Percentiles rank a stretch among this genome's conserved stretches.
Evolutionary conservation across 306 rosid genomes (phyloP).

Genomic region (Argentina anserina): DNA sequence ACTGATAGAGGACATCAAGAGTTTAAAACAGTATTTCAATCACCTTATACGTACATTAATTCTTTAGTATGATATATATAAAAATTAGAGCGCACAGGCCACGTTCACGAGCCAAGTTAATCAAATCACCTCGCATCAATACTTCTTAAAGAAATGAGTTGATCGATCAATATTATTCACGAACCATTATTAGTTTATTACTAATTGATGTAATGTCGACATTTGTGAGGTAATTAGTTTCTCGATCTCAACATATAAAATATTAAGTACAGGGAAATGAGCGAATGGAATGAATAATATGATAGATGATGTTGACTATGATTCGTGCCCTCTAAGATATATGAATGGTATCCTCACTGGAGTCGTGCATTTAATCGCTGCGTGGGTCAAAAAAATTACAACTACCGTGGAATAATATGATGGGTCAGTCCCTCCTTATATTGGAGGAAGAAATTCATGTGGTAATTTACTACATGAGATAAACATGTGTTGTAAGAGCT

Average conservation of each 20-base stretch:
- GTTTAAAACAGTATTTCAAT: no score
- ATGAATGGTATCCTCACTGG: neutral
- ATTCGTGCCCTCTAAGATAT: no score
- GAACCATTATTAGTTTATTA: neutral
- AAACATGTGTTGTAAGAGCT: no score
- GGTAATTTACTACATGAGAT: no score
- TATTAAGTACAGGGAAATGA: no score
- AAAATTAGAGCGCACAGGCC: neutral
- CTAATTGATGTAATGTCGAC: no score
- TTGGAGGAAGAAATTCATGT: no score
- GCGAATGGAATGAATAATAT: no score
- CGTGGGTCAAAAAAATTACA: neutral
- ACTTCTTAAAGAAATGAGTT: neutral
- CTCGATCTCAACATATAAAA: neutral
- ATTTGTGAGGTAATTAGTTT: neutral
- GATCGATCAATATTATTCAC: neutral
- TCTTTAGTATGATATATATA: no score
- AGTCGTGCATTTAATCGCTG: neutral
- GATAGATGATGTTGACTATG: no score
- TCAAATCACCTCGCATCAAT: neutral
- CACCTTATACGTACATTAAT: no score
- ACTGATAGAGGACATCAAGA: neutral
- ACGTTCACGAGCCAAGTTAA: neutral
- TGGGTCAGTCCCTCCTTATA: no score
- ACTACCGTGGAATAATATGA: neutral